Evolutionary conservation across 2,329 filamentous ascomycete genomes (phyloP).

Genomic region (Cryphonectria nitschkei): DNA sequence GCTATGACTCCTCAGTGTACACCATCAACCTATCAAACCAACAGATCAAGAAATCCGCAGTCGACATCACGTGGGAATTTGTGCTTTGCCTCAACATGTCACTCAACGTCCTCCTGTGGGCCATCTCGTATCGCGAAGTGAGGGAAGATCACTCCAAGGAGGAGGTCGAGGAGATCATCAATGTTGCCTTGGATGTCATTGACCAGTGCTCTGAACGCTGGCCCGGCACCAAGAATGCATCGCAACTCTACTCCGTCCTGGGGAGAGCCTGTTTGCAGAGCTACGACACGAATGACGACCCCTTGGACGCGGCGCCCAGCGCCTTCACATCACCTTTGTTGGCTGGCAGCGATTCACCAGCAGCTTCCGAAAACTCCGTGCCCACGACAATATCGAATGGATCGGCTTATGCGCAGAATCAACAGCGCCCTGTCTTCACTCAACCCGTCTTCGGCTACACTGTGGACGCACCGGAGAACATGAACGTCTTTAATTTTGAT

Average conservation of each 20-base stretch:
- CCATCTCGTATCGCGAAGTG: constrained; percentile 83
- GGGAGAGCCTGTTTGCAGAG: constrained; percentile 85
- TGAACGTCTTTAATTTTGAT: constrained; percentile 51
- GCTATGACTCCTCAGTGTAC: constrained; percentile 79
- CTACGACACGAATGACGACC: constrained; percentile 68
- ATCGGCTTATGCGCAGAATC: constrained; percentile 34
- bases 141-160: constrained; percentile 72
- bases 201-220: constrained; percentile 82
- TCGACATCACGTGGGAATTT: constrained; percentile 94
- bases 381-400: constrained; percentile 38
- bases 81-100: constrained; percentile 88
- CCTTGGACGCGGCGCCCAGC: constrained; percentile 40
- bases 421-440: constrained; percentile 45
- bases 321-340: constrained; percentile 52
- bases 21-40: constrained; percentile 81
- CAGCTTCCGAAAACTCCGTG: constrained; percentile 45
- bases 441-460: constrained; percentile 62
- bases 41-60: constrained; percentile 74
- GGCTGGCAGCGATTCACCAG: constrained; percentile 52
- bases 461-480: constrained; percentile 60
- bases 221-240: constrained; percentile 86
- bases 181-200: constrained; percentile 77
- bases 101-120: constrained; percentile 90
- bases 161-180: constrained; percentile 75
- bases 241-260: constrained; percentile 84